These are phyloP conservation scores for Lachnellula hyalina DNA, from an alignment of 2,329 filamentous ascomycete species.

Conservation along the genomic window DNA sequence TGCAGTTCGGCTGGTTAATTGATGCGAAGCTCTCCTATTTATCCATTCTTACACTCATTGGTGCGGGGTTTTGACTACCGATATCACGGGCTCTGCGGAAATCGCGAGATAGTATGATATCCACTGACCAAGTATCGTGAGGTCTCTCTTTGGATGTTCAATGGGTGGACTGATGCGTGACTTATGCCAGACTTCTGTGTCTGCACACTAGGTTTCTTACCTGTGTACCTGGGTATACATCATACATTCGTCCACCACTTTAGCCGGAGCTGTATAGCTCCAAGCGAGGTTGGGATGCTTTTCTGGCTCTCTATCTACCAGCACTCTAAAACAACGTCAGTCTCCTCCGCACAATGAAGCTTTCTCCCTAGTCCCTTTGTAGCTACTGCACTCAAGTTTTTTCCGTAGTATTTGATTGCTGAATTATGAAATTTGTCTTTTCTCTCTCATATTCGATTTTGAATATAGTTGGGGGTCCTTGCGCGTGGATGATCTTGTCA, in stretches of 20 bases:
- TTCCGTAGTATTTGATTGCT: neutral
- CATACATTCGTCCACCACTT: slow-evolving; percentile 14
- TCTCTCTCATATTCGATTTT: slow-evolving; percentile 61
- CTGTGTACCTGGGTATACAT: neutral
- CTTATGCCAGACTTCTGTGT: neutral
- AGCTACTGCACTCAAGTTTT: neutral
- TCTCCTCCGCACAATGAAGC: slow-evolving; percentile 7
- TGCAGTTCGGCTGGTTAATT: too few relatives aligned
- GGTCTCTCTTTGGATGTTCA: slow-evolving; percentile 1
- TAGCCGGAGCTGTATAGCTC: slow-evolving; percentile 19
- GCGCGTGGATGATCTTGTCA: slow-evolving; percentile 68
- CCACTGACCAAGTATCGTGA: neutral
- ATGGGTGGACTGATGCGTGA: neutral
- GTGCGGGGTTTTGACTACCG: neutral
- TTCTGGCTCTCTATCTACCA: slow-evolving; percentile 1
- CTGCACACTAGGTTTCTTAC: neutral
- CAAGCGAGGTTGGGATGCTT: neutral
- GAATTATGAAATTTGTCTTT: neutral
- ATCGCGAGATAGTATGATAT: too few relatives aligned
- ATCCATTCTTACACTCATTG: neutral
- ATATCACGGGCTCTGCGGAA: too few relatives aligned
- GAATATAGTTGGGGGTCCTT: slow-evolving; percentile 73
- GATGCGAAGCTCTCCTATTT: too few relatives aligned
- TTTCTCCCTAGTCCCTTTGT: slow-evolving; percentile 1
- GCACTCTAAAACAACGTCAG: neutral